Evolutionary conservation across 306 rosid species (phyloP).

Genomic region (Rosa rugosa): DNA sequence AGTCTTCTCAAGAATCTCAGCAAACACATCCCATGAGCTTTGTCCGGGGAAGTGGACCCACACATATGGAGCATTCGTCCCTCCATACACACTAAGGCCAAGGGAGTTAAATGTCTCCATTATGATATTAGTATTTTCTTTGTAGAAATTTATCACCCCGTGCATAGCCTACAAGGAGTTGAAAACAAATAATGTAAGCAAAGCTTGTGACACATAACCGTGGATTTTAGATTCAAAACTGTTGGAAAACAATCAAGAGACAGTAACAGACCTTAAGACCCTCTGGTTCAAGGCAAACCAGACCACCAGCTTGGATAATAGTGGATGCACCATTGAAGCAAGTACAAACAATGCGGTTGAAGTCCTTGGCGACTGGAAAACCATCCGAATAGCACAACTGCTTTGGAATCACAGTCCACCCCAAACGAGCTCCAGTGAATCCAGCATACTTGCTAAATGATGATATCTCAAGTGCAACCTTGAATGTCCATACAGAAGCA

Average conservation of each 20-base stretch:
- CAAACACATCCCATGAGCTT: constrained; percentile 93
- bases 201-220: neutral
- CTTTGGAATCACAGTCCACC: constrained; percentile 96
- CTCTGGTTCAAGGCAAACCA: constrained; percentile 91
- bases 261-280: constrained; percentile 68
- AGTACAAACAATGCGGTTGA: constrained; percentile 85
- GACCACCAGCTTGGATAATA: constrained; percentile 87
- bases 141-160: constrained; percentile 83
- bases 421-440: constrained; percentile 92
- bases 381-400: constrained; percentile 83
- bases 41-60: constrained; percentile 90
- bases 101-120: constrained; percentile 88
- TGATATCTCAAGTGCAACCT: constrained; percentile 96
- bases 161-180: constrained; percentile 67
- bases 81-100: constrained; percentile 93
- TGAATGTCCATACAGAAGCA: constrained; percentile 22
- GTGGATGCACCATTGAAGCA: constrained; percentile 97
- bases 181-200: neutral
- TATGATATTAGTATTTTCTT: constrained; percentile 76
- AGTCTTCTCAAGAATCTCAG: constrained; percentile 92
- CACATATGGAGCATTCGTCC: constrained; percentile 87
- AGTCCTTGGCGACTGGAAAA: constrained; percentile 86
- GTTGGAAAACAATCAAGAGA: constrained; percentile 6
- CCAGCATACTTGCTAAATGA: constrained; percentile 97
- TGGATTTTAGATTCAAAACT: neutral